These are phyloP conservation scores for Akanthomyces dipterigenus DNA, from an alignment of 2,329 filamentous ascomycete genomes.

Conservation along the genomic window DNA sequence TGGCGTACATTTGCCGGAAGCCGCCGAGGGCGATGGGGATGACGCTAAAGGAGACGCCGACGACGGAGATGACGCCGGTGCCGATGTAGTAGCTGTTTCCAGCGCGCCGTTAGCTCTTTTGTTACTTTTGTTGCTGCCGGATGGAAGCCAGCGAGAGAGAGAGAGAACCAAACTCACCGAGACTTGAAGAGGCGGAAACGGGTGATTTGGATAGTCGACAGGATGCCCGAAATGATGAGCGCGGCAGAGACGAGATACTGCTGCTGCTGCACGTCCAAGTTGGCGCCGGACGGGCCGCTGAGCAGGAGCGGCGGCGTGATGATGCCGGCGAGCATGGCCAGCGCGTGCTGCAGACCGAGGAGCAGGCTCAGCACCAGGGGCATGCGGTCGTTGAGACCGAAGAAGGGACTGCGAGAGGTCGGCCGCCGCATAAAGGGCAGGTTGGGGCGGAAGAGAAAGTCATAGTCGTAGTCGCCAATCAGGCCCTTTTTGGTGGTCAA, in stretches of 20 bases:
- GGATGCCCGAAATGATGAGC: slow-evolving; percentile 69
- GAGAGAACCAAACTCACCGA: slow-evolving; percentile 30
- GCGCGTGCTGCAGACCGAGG: slow-evolving; percentile 63
- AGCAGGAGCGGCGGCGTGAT: slow-evolving; percentile 77
- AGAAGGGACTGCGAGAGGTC: slow-evolving; percentile 60
- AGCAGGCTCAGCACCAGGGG: slow-evolving; percentile 59
- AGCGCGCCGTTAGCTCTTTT: not conserved
- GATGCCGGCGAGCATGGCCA: slow-evolving; percentile 69
- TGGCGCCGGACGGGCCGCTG: slow-evolving; percentile 52
- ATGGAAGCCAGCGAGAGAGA: not conserved
- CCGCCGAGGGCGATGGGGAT: slow-evolving; percentile 68
- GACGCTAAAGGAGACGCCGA: slow-evolving; percentile 71
- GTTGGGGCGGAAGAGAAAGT: slow-evolving; percentile 73
- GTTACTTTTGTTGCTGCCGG: too few relatives aligned
- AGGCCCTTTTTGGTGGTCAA: slow-evolving; percentile 63
- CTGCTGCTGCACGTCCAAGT: slow-evolving; percentile 52
- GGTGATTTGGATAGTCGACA: slow-evolving; percentile 71
- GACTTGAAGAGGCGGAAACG: slow-evolving; percentile 67
- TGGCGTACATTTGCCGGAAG: slow-evolving; percentile 69
- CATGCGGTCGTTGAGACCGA: slow-evolving; percentile 67
- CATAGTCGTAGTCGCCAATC: slow-evolving; percentile 84
- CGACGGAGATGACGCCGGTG: slow-evolving; percentile 73
- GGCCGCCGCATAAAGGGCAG: slow-evolving; percentile 66
- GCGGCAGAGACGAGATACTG: slow-evolving; percentile 76
- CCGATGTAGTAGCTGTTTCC: slow-evolving; percentile 60